Conservation (phyloP, 495 filamentous ascomycete species). For the Cetradonia linearis region DNA sequence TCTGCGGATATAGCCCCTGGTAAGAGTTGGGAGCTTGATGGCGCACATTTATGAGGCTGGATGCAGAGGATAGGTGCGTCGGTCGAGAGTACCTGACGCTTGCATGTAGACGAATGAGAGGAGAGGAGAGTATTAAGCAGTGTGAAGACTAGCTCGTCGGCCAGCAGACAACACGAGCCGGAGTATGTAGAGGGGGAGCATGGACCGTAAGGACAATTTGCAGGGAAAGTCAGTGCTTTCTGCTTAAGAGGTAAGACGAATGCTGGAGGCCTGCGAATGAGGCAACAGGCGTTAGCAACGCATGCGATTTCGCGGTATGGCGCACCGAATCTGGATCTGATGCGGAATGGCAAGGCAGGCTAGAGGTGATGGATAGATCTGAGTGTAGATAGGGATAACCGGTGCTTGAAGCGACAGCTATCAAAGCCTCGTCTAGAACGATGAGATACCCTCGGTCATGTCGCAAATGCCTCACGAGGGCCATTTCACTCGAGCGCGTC, state of each 20-base stretch:
- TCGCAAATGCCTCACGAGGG: conserved; percentile 15
- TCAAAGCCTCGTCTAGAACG: conserved; percentile 15
- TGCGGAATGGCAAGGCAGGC: neutral
- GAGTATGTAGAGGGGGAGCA: conserved; percentile 8
- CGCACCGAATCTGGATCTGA: conserved; percentile 12
- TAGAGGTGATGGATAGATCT: conserved; percentile 6
- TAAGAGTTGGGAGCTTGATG: conserved; percentile 1
- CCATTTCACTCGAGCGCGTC: conserved; percentile 20
- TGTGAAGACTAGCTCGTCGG: neutral
- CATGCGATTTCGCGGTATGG: conserved; percentile 9
- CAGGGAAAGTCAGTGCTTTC: conserved; percentile 7
- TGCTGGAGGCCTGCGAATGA: conserved; percentile 12
- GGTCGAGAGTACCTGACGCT: conserved; percentile 5
- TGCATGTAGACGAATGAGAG: conserved; percentile 11
- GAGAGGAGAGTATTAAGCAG: neutral
- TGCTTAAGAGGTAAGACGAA: neutral
- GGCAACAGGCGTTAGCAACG: conserved; percentile 8
- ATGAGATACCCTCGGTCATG: conserved; percentile 1
- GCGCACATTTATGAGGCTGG: conserved; percentile 2
- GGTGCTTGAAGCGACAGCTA: conserved; percentile 9
- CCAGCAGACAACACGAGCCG: neutral
- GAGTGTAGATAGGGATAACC: conserved; percentile 9
- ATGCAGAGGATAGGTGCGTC: neutral
- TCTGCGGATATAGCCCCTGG: conserved; percentile 14
- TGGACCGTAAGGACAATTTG: conserved; percentile 1